Evolutionary conservation across 768 basidiomycete species (phyloP).

Genomic region (Panus rudis): DNA sequence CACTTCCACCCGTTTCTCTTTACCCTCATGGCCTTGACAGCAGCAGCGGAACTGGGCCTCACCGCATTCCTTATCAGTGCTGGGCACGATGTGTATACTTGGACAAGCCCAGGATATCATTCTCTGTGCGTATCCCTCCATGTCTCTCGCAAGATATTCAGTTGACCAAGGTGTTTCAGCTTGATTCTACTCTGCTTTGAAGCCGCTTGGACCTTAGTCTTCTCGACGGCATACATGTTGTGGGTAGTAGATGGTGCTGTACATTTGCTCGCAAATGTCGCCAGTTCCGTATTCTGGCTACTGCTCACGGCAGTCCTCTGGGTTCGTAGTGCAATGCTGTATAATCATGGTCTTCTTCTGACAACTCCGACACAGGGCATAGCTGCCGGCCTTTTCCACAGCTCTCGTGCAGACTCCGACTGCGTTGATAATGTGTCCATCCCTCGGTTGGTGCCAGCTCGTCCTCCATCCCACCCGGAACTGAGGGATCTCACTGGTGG

Average conservation of each 20-base stretch:
- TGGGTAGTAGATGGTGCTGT: slow-evolving; percentile 63
- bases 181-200: slow-evolving; percentile 23
- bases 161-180: slow-evolving; percentile 19
- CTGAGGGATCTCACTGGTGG: not conserved
- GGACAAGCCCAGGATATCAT: slow-evolving; percentile 58
- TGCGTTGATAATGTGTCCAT: slow-evolving; percentile 48
- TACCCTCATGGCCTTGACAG: slow-evolving; percentile 54
- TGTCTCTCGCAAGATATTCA: not conserved
- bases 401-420: slow-evolving; percentile 50
- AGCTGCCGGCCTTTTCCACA: slow-evolving; percentile 61
- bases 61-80: slow-evolving; percentile 66
- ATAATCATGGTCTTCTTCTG: slow-evolving; percentile 1
- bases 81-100: slow-evolving; percentile 55
- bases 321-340: slow-evolving; percentile 34
- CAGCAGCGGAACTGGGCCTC: slow-evolving; percentile 68
- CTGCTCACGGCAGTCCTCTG: slow-evolving; percentile 57
- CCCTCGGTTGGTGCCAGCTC: slow-evolving; percentile 36
- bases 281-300: slow-evolving; percentile 73
- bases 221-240: slow-evolving; percentile 60
- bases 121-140: slow-evolving; percentile 40
- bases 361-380: slow-evolving; percentile 39
- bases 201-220: slow-evolving; percentile 60
- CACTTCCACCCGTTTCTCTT: slow-evolving; percentile 29
- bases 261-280: slow-evolving; percentile 67
- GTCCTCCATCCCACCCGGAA: slow-evolving; percentile 3